phyloP scores from a whole-genome alignment of 768 basidiomycete species.

The Trametopsis cervina region DNA sequence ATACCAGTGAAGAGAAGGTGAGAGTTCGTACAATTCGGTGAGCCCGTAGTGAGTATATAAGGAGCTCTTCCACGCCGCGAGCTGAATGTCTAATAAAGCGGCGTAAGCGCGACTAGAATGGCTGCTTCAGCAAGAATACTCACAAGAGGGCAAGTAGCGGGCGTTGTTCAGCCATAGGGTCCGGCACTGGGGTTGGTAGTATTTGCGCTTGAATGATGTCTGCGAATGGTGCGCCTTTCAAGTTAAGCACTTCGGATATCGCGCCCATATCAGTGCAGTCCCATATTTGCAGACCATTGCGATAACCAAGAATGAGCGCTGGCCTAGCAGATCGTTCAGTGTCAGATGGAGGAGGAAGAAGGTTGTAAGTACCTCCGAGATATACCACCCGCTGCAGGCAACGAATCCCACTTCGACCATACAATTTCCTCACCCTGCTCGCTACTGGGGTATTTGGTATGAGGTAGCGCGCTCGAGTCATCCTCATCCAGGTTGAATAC shows the following conservation, averaged over 20 bases:
- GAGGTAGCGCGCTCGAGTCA: not conserved
- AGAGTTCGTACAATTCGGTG: constrained; percentile 47
- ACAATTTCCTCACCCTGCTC: constrained; percentile 29
- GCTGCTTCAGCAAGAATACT: constrained; percentile 16
- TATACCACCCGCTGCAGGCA: constrained; percentile 12
- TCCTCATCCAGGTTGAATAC: constrained; percentile 24
- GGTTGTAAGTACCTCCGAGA: constrained; percentile 9
- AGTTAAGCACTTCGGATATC: constrained; percentile 47
- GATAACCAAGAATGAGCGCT: constrained; percentile 48
- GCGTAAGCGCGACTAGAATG: too few species aligned
- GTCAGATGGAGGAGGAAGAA: not conserved
- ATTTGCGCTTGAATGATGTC: constrained; percentile 33
- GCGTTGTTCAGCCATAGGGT: constrained; percentile 25
- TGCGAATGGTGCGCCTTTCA: constrained; percentile 32
- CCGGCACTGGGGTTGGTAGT: constrained; percentile 29
- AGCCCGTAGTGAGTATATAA: constrained; percentile 39
- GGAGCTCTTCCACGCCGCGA: constrained; percentile 22
- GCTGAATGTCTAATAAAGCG: constrained; percentile 18
- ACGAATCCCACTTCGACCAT: constrained; percentile 41
- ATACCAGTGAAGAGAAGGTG: constrained; percentile 33
- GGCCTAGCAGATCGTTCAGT: constrained; percentile 24
- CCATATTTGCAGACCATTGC: constrained; percentile 51
- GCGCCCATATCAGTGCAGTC: constrained; percentile 47
- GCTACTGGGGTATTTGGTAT: constrained; percentile 19
- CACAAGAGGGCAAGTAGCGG: constrained; percentile 31